Evolutionary conservation across 2,329 filamentous ascomycete species (phyloP), one percentile per base, ranked within the genome.

Genomic region (Colletotrichum navitas): DNA sequence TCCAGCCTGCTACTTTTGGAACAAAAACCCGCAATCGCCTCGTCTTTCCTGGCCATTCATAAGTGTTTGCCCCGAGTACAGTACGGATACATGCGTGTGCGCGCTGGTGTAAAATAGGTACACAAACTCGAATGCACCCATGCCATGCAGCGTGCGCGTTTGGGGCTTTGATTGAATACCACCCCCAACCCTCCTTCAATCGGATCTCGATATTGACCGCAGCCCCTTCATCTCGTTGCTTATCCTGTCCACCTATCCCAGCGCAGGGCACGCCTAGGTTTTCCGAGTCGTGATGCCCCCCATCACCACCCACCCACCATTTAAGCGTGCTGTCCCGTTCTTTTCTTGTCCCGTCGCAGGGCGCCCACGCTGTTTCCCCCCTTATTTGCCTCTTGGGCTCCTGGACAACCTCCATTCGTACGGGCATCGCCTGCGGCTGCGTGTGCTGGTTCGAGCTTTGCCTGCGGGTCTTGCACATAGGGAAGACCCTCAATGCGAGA

Each of bases 151-250:
- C 36, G 24, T 54, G 11, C 24, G 18, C 18, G 47, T 63, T 41
- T 45, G 11, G 24, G 34, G 8, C 59, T 26, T 62, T 21, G 26
- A 41, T 18, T 51, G 26, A 41, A 59, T 51, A 45, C 52, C 52
- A 52, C 26, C 32, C 32, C 10, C 8, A 36, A 36, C 51, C 8
- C 45, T 10, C 18, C 60, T 21, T 63, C 14, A 26, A 14, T 51
- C 62, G 68, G 36, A 63, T 52, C 39, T 63, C 54, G 24, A 55
- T 47, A 47, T 52, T n/a, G 59, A 24, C 26, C 32, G n/a, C 39
- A 55, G 36, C 68, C 68, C 58, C 52, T 71, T 68, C 52, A 63
- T 71, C 58, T 71, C 56, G 34, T 68, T 67, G 52, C 59, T 68
- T 54, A 55, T 63, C 66, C 63, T 41, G 39, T 16, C 39, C 3